These are phyloP conservation scores for Rachicladosporium sp. DNA, from an alignment of 2,329 filamentous ascomycete genomes.

Conservation along the genomic window DNA sequence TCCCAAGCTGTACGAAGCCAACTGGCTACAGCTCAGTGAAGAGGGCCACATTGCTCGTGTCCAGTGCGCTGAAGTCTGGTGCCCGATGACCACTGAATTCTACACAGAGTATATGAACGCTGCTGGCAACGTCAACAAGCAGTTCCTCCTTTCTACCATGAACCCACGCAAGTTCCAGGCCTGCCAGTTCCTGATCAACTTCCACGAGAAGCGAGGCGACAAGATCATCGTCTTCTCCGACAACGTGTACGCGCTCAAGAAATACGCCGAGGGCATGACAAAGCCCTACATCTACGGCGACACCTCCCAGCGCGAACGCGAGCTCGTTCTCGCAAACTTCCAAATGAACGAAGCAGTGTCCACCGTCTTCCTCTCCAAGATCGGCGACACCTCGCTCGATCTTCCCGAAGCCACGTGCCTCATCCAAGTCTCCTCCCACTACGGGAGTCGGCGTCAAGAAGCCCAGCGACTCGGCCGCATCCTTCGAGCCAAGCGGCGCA, in stretches of 20 bases:
- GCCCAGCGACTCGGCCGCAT: slow-evolving; percentile 89
- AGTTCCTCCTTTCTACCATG: slow-evolving; percentile 77
- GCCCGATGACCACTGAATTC: slow-evolving; percentile 97
- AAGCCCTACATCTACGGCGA: slow-evolving; percentile 89
- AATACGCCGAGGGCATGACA: slow-evolving; percentile 69
- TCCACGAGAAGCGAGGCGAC: slow-evolving; percentile 86
- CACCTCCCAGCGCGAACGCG: slow-evolving; percentile 73
- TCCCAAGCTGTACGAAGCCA: slow-evolving; percentile 93
- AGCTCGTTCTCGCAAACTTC: slow-evolving; percentile 84
- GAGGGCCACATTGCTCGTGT: slow-evolving; percentile 95
- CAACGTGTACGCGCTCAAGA: slow-evolving; percentile 83
- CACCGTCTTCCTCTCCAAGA: slow-evolving; percentile 92
- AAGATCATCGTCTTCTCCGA: slow-evolving; percentile 98
- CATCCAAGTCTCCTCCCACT: slow-evolving; percentile 95
- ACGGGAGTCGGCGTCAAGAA: slow-evolving; percentile 91
- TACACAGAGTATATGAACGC: slow-evolving; percentile 80
- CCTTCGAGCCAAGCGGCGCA: slow-evolving; percentile 83
- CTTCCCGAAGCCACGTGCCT: slow-evolving; percentile 91
- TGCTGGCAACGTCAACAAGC: slow-evolving; percentile 49
- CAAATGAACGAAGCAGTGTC: slow-evolving; percentile 83
- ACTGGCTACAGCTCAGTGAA: slow-evolving; percentile 97
- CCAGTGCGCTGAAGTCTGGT: slow-evolving; percentile 98
- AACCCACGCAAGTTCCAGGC: slow-evolving; percentile 96
- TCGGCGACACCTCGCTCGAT: slow-evolving; percentile 96
- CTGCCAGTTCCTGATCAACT: slow-evolving; percentile 95